Evolutionary conservation across 129 eudicot species (phyloP), one percentile per base, ranked within the genome.

Genomic region (Centrapalus pauciflorus): DNA sequence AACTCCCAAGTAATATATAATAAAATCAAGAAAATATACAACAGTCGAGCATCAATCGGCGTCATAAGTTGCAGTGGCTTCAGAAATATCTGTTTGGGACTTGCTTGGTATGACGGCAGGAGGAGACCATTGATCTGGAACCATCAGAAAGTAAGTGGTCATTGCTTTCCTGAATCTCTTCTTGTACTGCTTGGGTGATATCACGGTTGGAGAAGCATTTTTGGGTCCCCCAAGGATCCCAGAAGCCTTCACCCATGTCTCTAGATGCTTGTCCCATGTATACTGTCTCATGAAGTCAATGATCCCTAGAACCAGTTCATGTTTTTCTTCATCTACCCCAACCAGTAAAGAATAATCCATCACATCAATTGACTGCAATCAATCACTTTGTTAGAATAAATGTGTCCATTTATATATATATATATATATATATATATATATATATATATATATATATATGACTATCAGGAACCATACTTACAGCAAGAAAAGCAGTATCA

Each of bases 251-350:
- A 89, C 99, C 99, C 99, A 94, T 23, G 99, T 94, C 61, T 93
- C 99, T 7, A 93, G 87, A 80, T 89, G 99, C 73, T 93, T 93
- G 78, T 93, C 96, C 99, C 99, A 94, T 13, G 99, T 94, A 28
- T 94, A 94, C 57, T 94, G 99, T 69, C 99, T 94, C 99, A 89
- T 94, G 81, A 86, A 94, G 75, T 94, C 99, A 3, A 94, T 94
- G 5, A 94, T 94, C 75, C 99, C 99, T 41, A 94, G 81, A 23
- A 94, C 99, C 52, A 94, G 88, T 70, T 94, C 93, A 20, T 89
- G 84, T 32, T 86, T 89, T 83, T 89, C 95, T 79, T 89, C 90
- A 61, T 94, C 99, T 21, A 89, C 86, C 61, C 99, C 99, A 75
- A 89, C 99, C 64, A 94, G 80, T 43, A 94, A 77, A 3, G 99